Conservation (phyloP, 1,284 basidiomycete species). For the Tilletia indica region DNA sequence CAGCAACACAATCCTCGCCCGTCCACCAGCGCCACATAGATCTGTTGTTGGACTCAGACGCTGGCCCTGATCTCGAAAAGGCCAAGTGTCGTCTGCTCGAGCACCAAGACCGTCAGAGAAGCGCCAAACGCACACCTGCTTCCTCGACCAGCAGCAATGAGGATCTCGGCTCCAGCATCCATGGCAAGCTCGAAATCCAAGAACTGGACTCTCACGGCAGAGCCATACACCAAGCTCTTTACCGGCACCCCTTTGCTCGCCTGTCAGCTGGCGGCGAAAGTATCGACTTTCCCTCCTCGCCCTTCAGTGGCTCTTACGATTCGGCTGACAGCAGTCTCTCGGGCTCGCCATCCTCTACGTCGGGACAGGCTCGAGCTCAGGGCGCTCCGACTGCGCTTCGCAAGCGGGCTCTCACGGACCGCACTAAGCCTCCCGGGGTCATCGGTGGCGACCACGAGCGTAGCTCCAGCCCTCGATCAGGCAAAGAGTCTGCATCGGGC, state of each 20-base stretch:
- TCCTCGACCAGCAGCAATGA: neutral
- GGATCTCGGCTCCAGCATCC: neutral
- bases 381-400: neutral
- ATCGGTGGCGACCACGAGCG: no score
- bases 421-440: neutral
- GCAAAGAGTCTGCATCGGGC: no score
- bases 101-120: neutral
- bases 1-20: slow-evolving; percentile 12
- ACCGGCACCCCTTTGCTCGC: neutral
- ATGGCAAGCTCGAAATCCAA: neutral
- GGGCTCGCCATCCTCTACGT: neutral
- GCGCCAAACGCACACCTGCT: neutral
- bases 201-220: neutral
- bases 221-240: neutral
- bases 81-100: neutral
- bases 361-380: neutral
- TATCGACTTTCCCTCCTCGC: neutral
- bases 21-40: neutral
- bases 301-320: no score
- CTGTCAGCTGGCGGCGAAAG: neutral
- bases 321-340: neutral
- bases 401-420: neutral
- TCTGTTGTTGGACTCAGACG: no score
- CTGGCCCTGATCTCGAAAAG: neutral
- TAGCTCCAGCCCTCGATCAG: neutral